phyloP scores from a whole-genome alignment of 345 rosid species.

The Gossypium longicalyx region DNA sequence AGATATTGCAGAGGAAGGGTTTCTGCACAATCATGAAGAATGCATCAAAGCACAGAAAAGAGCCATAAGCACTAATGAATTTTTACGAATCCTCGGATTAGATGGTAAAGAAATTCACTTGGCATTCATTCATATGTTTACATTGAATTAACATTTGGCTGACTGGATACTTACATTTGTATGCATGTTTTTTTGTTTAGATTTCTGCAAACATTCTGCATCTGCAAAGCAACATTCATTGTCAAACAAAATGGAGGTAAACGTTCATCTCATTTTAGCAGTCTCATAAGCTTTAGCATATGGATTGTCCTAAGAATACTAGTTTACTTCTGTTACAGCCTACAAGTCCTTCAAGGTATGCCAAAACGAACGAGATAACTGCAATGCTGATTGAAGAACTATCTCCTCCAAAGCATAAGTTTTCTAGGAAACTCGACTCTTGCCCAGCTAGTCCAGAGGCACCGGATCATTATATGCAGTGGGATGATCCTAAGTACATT shows the following conservation, averaged over 20 bases:
- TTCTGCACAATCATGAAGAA: background rate
- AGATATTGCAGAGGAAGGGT: constrained; percentile 1
- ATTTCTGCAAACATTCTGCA: background rate
- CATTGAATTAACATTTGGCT: background rate
- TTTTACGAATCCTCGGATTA: constrained; percentile 42
- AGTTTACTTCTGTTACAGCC: background rate
- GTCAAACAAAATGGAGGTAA: constrained; percentile 5
- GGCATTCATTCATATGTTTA: background rate
- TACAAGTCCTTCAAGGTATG: constrained; percentile 2
- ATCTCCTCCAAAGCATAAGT: background rate
- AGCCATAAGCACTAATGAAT: constrained; percentile 12
- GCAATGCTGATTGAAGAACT: background rate
- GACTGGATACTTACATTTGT: background rate
- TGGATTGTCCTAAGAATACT: background rate
- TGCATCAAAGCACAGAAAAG: background rate
- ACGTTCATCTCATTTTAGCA: background rate
- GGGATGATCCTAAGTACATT: constrained; percentile 10
- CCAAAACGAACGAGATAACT: background rate
- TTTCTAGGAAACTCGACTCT: background rate
- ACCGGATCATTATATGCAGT: background rate
- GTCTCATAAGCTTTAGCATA: background rate
- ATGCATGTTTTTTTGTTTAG: constrained; percentile 1
- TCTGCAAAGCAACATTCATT: background rate
- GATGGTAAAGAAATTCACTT: constrained; percentile 21
- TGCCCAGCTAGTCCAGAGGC: constrained; percentile 3